These are phyloP conservation scores for Toxoplasma gondii DNA, from an alignment of 169 alveolate species.

Conservation along the genomic window DNA sequence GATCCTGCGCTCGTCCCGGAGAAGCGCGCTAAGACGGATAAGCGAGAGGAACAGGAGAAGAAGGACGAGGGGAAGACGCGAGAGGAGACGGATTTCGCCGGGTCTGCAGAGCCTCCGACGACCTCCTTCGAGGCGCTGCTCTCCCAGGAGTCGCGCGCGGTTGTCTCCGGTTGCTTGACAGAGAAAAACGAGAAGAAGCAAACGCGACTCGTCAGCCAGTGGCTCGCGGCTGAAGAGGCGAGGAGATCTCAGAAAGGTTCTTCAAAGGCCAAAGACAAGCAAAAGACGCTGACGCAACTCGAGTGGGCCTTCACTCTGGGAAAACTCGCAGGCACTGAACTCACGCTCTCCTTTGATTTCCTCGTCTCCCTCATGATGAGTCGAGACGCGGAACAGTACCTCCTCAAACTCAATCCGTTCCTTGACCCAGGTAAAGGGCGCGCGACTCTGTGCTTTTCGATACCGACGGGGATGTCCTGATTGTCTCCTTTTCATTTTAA, in stretches of 20 bases:
- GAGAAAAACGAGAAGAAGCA: not conserved
- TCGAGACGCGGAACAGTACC: slow-evolving; percentile 13
- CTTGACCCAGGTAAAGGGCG: slow-evolving; percentile 46
- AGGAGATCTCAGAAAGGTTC: not conserved
- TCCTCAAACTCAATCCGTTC: slow-evolving; percentile 56
- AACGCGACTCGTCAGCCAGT: not conserved
- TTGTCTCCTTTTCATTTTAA: not conserved
- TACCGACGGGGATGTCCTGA: not conserved
- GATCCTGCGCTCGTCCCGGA: not conserved
- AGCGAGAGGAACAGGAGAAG: slow-evolving; percentile 31
- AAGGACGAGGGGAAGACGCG: not conserved
- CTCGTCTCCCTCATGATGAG: slow-evolving; percentile 65
- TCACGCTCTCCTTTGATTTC: slow-evolving; percentile 55
- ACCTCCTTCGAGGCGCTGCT: not conserved
- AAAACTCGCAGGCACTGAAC: slow-evolving; percentile 42
- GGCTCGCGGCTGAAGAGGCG: not conserved
- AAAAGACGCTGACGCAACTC: not conserved
- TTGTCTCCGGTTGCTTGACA: not conserved
- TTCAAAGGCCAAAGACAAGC: not conserved
- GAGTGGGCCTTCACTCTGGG: slow-evolving; percentile 60
- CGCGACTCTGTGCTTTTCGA: not conserved
- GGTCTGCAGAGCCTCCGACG: not conserved
- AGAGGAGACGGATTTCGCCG: not conserved
- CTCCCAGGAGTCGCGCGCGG: not conserved
- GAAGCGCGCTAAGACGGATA: not conserved